Evolutionary conservation across 2,329 filamentous ascomycete genomes (phyloP).

Genomic region (Geosmithia flava): DNA sequence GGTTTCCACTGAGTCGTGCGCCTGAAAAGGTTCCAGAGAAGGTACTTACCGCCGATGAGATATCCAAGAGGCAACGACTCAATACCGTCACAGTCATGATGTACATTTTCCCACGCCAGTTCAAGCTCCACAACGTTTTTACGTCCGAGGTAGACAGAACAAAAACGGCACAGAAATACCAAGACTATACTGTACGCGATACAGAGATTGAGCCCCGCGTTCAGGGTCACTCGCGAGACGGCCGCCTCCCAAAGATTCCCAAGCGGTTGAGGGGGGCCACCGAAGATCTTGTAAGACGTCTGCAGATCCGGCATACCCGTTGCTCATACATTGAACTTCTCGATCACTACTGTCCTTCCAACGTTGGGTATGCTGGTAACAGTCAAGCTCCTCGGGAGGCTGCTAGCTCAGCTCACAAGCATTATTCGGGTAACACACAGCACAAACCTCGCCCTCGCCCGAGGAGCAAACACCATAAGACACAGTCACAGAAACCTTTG

Average conservation of each 20-base stretch:
- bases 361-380: constrained; percentile 10
- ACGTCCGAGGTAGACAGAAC: constrained; percentile 51
- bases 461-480: constrained; percentile 4
- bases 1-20: constrained; percentile 29
- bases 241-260: constrained; percentile 30
- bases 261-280: constrained; percentile 56
- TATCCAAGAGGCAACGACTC: constrained; percentile 4
- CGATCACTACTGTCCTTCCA: constrained; percentile 63
- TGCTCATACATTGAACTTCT: constrained; percentile 76
- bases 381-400: constrained; percentile 1
- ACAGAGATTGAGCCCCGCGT: constrained; percentile 49
- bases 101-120: constrained; percentile 89
- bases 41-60: neutral
- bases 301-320: constrained; percentile 58
- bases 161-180: constrained; percentile 61
- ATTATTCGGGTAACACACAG: neutral
- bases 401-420: neutral
- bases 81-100: constrained; percentile 67
- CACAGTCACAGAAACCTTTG: constrained; percentile 2
- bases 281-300: constrained; percentile 45
- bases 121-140: constrained; percentile 86
- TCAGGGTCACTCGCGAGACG: neutral
- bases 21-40: neutral
- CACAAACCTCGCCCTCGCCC: constrained; percentile 3
- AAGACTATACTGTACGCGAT: constrained; percentile 79